Percentiles rank a stretch among this genome's conserved stretches.
Conservation (phyloP, 2,329 filamentous ascomycete species). For the Rosellinia necatrix region DNA sequence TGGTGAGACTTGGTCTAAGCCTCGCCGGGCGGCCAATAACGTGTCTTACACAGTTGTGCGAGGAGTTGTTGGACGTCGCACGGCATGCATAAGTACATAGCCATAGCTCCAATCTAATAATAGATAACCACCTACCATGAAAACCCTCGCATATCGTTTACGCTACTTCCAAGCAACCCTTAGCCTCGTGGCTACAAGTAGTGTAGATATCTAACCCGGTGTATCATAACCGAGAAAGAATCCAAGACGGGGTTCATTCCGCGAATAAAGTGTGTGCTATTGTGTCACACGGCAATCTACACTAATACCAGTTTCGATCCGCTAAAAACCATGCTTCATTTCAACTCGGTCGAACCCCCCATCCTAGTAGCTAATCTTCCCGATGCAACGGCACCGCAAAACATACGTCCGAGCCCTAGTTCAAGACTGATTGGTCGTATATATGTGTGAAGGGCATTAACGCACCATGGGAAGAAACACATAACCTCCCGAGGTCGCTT, state of each 20-base stretch:
- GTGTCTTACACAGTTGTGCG: neutral
- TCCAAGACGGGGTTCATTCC: neutral
- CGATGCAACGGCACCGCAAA: too few relatives aligned
- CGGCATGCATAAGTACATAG: neutral
- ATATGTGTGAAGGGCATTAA: neutral
- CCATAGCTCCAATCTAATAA: slow-evolving; percentile 14
- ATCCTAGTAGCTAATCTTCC: neutral
- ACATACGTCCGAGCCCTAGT: neutral
- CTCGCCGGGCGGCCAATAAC: slow-evolving; percentile 12
- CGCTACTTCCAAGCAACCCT: neutral
- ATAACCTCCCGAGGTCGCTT: too few relatives aligned
- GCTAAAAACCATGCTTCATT: too few relatives aligned
- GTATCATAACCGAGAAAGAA: neutral
- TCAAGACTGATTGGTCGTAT: neutral
- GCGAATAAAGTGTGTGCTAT: neutral
- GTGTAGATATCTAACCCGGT: neutral
- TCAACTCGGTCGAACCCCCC: neutral
- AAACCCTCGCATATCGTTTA: neutral
- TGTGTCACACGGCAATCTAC: neutral
- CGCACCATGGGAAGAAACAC: too few relatives aligned
- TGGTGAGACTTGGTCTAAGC: slow-evolving; percentile 8
- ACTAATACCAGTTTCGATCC: neutral
- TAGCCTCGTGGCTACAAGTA: neutral
- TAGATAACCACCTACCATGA: slow-evolving; percentile 9
- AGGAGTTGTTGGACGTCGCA: neutral